Conservation (phyloP, 345 rosid genomes). For the Corchorus olitorius region DNA sequence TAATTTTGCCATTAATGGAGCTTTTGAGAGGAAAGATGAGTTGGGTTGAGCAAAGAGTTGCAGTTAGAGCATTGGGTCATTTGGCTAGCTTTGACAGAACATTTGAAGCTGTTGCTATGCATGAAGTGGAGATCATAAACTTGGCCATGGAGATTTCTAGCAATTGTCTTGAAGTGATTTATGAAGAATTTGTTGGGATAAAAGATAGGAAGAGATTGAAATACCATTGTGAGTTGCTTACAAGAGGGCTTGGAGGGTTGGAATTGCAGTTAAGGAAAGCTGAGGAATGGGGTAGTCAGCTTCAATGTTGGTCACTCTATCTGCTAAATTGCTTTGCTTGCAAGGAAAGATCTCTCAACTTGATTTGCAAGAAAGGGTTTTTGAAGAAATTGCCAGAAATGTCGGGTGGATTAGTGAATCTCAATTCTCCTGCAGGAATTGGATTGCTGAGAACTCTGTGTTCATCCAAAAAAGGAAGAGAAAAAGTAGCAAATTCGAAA, state of each 20-base stretch:
- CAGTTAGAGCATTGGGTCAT: conserved; percentile 74
- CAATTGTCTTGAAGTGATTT: conserved; percentile 47
- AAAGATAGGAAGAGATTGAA: conserved; percentile 48
- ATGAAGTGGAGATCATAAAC: conserved; percentile 54
- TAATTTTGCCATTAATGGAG: conserved; percentile 62
- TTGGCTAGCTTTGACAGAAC: conserved; percentile 61
- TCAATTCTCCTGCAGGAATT: conserved; percentile 61
- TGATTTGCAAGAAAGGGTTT: conserved; percentile 52
- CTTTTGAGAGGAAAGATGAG: conserved; percentile 76
- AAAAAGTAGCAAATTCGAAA: conserved; percentile 37
- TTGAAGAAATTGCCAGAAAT: conserved; percentile 47
- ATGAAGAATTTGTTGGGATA: conserved; percentile 50
- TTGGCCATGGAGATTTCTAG: conserved; percentile 54
- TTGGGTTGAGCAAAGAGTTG: conserved; percentile 92
- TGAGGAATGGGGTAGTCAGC: conserved; percentile 82
- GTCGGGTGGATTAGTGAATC: conserved; percentile 73
- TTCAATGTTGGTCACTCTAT: conserved; percentile 72
- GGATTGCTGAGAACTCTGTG: conserved; percentile 66
- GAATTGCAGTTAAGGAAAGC: conserved; percentile 63
- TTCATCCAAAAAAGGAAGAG: conserved; percentile 58
- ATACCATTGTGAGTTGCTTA: conserved; percentile 73
- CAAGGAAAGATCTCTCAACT: conserved; percentile 42
- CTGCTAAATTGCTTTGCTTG: conserved; percentile 71
- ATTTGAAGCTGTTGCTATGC: conserved; percentile 50
- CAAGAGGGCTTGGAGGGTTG: conserved; percentile 70